A percentile compares a stretch with the other conserved stretches of the same genome.
These are phyloP conservation scores for Apophysomyces sp. DNA, from an alignment of 371 early-diverging fungal species.

Conservation along the genomic window DNA sequence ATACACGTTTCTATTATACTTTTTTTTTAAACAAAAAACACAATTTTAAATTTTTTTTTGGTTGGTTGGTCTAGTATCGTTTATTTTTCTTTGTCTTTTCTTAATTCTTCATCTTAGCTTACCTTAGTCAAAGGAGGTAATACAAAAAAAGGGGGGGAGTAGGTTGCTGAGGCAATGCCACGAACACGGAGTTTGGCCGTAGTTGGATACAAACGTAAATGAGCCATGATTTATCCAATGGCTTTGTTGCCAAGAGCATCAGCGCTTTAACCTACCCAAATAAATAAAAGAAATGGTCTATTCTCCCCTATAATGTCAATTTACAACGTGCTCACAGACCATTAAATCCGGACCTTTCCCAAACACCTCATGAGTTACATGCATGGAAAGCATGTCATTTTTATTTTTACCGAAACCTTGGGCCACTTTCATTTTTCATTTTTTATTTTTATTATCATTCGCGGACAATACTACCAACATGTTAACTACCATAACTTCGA, in stretches of 20 bases:
- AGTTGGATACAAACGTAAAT: neutral
- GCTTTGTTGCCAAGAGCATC: conserved; percentile 23
- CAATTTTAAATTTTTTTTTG: too few species aligned
- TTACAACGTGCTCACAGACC: conserved; percentile 4
- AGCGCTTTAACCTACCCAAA: conserved; percentile 11
- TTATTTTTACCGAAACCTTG: neutral
- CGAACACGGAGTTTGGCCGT: neutral
- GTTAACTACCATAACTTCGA: neutral
- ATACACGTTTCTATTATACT: too few species aligned
- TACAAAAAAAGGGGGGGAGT: neutral
- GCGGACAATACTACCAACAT: neutral
- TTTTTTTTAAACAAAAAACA: too few species aligned
- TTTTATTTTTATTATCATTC: neutral
- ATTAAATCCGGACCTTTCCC: neutral
- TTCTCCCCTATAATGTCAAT: neutral
- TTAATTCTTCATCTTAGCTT: too few species aligned
- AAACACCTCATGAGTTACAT: neutral
- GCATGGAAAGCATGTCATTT: neutral
- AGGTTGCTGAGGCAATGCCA: neutral
- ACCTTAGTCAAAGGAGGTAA: neutral
- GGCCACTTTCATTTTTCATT: neutral
- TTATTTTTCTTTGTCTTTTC: too few species aligned
- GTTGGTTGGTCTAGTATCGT: too few species aligned
- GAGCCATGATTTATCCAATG: conserved; percentile 1
- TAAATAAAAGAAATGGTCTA: neutral